Base-by-base conservation (phyloP, 202 grass and related monocot species). In the Alloteropsis angusta region DNA sequence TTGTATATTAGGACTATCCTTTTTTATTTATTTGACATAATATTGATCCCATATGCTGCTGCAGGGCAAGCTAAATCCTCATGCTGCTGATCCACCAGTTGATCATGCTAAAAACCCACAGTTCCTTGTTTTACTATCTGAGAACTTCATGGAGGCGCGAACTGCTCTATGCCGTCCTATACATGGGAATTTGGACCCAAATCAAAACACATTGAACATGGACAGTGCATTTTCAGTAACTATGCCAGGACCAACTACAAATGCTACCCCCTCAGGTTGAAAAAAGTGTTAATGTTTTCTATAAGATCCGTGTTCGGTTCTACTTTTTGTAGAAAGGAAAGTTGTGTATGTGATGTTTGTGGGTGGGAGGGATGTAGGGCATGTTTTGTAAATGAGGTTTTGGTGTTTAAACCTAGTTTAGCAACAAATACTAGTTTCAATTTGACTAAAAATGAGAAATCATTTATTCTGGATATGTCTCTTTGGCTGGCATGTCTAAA, bases 61-160 rank as follows among this genome's bases (percentile, higher is more conserved):
- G 65, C 85, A 99, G 96, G 96, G 86, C 65, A 99, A 93, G 86
- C 84, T 79, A 74, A 94, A 92, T 82, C 85, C 90, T 91, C 86
- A 85, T 68, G 75, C 84, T 55, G 74, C 79, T 66, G 92, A 99
- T 70, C 84, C 90, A 82, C 72, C 90, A 69, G 82, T 91, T 75
- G 96, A 99, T 84, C 84, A 91, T 78, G 45, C 84, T 12, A 99
- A 89, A 85, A 87, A 96, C 52, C 75, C 84, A 48, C 82, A 96
- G 54, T 90, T 91, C 75, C 90, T 99, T 71, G 82, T 99, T 75
- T 82, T 99, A 73, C 80, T 96, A 14, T 99, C 96, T 60, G 96
- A 99, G 42, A 91, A 86, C 87, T 99, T 99, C 71, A 81, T 84
- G 63, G 96, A 99, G 79, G 92, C 92, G 28, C 84, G 88, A 49